phyloP scores from a whole-genome alignment of 169 alveolate species.

The Perkinsus marinus region DNA sequence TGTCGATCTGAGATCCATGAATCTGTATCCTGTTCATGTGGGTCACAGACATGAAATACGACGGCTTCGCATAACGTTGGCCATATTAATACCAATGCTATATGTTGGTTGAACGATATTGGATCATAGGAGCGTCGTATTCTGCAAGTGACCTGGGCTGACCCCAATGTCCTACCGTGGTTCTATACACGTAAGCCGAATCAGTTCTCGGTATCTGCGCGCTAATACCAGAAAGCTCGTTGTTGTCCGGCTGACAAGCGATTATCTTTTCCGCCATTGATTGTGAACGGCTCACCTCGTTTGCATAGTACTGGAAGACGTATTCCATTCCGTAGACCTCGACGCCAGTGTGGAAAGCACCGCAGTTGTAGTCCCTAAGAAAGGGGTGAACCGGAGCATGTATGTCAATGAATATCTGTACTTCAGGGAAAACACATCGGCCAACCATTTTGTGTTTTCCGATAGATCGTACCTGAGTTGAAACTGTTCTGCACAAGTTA shows the following conservation, averaged over 20 bases:
- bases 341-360: constrained; percentile 29
- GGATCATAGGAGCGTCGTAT: no score
- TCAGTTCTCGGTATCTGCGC: background rate
- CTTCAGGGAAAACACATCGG: background rate
- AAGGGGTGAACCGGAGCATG: no score
- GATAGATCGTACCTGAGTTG: background rate
- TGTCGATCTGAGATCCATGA: background rate
- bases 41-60: no score
- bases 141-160: no score
- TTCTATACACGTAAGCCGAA: background rate
- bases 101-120: no score
- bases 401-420: no score
- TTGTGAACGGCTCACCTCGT: background rate
- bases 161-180: background rate
- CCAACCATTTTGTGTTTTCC: background rate
- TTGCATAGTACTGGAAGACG: background rate
- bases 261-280: background rate
- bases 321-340: constrained; percentile 27
- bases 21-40: no score
- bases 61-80: no score
- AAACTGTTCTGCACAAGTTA: background rate
- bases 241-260: background rate
- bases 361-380: constrained; percentile 12
- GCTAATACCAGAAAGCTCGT: background rate
- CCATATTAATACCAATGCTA: no score